Base-by-base conservation (phyloP, 345 rosid genomes). In the Sonneratia caseolaris region DNA sequence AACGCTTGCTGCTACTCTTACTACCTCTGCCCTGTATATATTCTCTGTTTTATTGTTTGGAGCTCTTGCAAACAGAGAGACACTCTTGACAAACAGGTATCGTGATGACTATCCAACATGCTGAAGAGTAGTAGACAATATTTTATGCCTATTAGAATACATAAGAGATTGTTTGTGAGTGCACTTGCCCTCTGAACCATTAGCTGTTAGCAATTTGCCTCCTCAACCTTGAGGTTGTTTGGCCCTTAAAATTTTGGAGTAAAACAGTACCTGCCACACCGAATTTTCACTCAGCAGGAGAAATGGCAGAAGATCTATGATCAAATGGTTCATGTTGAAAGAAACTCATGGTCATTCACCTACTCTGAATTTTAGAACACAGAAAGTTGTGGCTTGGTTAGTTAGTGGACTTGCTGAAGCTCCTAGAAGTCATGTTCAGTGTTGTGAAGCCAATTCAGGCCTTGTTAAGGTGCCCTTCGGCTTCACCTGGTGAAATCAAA, bases 21-120 rank as follows among this genome's bases (percentile, higher is more conserved):
- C 89, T 56, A 96, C 99, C 47, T 86, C 99, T 70, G 80, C 68
- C 59, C 81, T 96, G 61, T 96, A 92, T 84, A 5, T 92, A 61
- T 75, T 91, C 57, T 91, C 97, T 71, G 99, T 86, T 75, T 62
- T 96, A 64, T 77, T 89, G 69, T 89, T 96, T 79, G 98, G 99
- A 81, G 91, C 99, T 71, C 81, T 92, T 70, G 97, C 97, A 47
- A 91, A 89, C 68, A 88, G 98, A 80, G 71, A 92, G 74, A 89
- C 76, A 75, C 94, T 96, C 80, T 86, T 92, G 88, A 92, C 96
- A 22, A 96, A 92, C 84, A 90, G 99, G 97, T 92, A 89, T 71
- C 22, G 7, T 68, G 24, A 45, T 68, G 27, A 12, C 27, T 38
- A 22, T 22, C 37, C 49, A 42, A 15, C 55, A 43, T 68, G 37